Base-by-base conservation (phyloP, 1,284 basidiomycete species). In the Agaricales sp. region DNA sequence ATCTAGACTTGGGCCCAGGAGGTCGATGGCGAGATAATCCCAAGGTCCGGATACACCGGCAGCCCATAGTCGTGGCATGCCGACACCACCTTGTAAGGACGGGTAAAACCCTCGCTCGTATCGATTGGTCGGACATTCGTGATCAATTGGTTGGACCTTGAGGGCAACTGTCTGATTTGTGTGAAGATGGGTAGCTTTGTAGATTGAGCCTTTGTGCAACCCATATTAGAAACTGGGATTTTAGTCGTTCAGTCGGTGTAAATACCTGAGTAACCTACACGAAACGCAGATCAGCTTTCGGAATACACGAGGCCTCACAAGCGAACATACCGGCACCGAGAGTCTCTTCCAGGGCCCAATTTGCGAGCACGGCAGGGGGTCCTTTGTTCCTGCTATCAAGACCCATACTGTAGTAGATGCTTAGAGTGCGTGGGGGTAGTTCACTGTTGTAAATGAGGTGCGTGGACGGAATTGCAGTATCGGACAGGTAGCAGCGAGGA, bases 121-220 rank as follows among this genome's bases (percentile, higher is more conserved):
- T 45, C 63, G 67, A 58, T 87, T 87, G 2, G 84, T 87, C 0
- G 82, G 85, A 56, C 82, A 87, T 58, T 82, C 75, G 49, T 83
- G 77, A 55, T 83, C 67, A 19, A 75, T 64, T 49, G 72, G 68
- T 61, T 87, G 84, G 4, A 87, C 65, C 58, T 87, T 87, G 50
- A 87, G 68, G 0, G 84, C 84, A 43, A 83, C 82, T n/a, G 69
- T 59, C 45, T 79, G 68, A 8, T 68, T 65, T 3, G 67, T 79
- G 57, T 77, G 68, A 1, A 87, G 54, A 55, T 87, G 65, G 13
- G 55, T 60, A 1, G 84, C 83, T 19, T 72, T 69, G 58, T 71
- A 87, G 51, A 87, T 87, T 16, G 80, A 78, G 43, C 85, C 84
- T 83, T n/a, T n/a, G n/a, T n/a, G n/a, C n/a, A n/a, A n/a, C n/a